Conservation (phyloP, 2,329 filamentous ascomycete genomes). For the Dactylellina sp. region DNA sequence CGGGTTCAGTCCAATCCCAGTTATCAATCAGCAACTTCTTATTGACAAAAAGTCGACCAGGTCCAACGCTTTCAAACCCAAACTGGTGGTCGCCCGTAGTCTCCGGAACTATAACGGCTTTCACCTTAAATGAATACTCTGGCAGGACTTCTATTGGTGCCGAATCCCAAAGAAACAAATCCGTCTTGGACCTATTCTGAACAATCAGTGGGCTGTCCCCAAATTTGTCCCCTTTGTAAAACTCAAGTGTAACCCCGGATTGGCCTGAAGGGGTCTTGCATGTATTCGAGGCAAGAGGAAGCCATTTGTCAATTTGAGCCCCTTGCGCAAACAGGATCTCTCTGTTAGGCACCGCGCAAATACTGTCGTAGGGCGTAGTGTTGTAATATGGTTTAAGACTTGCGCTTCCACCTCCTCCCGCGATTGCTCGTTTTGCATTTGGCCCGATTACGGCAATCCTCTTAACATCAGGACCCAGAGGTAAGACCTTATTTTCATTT, state of each 20-base stretch:
- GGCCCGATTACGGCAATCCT: slow-evolving; percentile 78
- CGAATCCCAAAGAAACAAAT: slow-evolving; percentile 78
- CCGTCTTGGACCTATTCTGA: slow-evolving; percentile 73
- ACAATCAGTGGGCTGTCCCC: slow-evolving; percentile 70
- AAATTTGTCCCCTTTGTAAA: slow-evolving; percentile 74
- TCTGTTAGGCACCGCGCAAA: slow-evolving; percentile 69
- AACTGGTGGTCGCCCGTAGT: slow-evolving; percentile 74
- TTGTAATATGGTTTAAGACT: slow-evolving; percentile 77
- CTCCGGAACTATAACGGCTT: slow-evolving; percentile 71
- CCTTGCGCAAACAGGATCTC: slow-evolving; percentile 73
- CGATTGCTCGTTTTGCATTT: slow-evolving; percentile 77
- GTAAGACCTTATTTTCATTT: slow-evolving; percentile 69
- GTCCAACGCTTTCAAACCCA: slow-evolving; percentile 76
- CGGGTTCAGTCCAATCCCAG: slow-evolving; percentile 77
- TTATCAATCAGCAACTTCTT: slow-evolving; percentile 73
- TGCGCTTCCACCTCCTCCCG: slow-evolving; percentile 76
- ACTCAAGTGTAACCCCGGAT: slow-evolving; percentile 73
- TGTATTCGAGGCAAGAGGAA: slow-evolving; percentile 72
- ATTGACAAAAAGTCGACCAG: slow-evolving; percentile 72
- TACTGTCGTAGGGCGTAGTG: slow-evolving; percentile 74
- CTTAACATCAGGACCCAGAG: slow-evolving; percentile 67
- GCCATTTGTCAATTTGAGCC: slow-evolving; percentile 75
- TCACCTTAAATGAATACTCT: slow-evolving; percentile 74
- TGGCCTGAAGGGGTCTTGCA: slow-evolving; percentile 71
- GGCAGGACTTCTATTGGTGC: slow-evolving; percentile 73